phyloP scores from a whole-genome alignment of 805 yeast genomes.

The Hanseniaspora nectarophila region DNA sequence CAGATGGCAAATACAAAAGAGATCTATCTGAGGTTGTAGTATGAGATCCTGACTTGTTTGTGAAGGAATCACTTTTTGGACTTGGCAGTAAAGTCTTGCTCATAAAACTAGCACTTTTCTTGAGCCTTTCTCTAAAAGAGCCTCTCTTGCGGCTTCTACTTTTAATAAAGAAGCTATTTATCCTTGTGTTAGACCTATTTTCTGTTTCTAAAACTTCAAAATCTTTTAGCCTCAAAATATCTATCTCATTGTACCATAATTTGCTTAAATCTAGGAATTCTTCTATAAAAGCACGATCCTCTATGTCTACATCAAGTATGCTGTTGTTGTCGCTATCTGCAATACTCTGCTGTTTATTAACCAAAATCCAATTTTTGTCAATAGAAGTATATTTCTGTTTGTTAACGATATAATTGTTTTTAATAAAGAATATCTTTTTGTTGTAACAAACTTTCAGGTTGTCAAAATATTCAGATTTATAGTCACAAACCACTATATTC shows the following conservation, averaged over 20 bases:
- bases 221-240: background rate
- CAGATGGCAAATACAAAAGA: conserved; percentile 3
- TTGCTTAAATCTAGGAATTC: background rate
- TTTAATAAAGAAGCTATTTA: background rate
- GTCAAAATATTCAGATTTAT: background rate
- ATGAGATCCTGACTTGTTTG: background rate
- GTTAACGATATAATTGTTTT: background rate
- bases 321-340: background rate
- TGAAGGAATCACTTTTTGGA: background rate
- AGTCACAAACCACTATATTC: conserved; percentile 2
- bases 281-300: background rate
- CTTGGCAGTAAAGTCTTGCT: background rate
- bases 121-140: background rate
- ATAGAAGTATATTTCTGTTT: background rate
- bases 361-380: background rate
- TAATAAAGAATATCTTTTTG: background rate
- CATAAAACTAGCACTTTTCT: background rate
- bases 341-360: background rate
- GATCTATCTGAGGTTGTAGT: conserved; percentile 6
- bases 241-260: conserved; percentile 2
- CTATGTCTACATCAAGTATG: background rate
- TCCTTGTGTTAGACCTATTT: background rate
- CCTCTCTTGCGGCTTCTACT: background rate
- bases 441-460: background rate
- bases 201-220: background rate